Percentiles rank a stretch among this genome's conserved stretches.
Evolutionary conservation across 2,329 filamentous ascomycete genomes (phyloP).

Genomic region (Gremmenia infestans): DNA sequence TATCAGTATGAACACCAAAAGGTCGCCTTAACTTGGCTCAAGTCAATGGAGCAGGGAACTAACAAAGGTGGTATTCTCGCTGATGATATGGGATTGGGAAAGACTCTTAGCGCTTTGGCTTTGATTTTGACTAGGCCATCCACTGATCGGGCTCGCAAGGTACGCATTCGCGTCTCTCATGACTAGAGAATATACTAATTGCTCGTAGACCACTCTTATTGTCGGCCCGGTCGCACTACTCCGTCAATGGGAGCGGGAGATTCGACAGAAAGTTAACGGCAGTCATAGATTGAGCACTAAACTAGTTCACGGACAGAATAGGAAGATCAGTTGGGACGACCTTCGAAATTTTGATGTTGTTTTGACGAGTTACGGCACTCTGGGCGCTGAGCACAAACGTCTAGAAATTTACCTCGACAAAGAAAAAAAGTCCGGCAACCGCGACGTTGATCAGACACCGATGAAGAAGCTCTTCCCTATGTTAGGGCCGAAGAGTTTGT

Average conservation of each 20-base stretch:
- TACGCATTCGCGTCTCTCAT: conserved; percentile 9
- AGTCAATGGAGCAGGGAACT: conserved; percentile 63
- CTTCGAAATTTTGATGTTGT: conserved; percentile 68
- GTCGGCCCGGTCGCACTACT: conserved; percentile 75
- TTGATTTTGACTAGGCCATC: conserved; percentile 56
- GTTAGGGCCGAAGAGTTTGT: conserved; percentile 55
- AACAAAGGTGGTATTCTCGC: conserved; percentile 73
- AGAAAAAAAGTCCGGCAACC: conserved; percentile 12
- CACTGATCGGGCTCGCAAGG: conserved; percentile 37
- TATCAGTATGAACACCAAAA: conserved; percentile 70
- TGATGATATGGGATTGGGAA: conserved; percentile 80
- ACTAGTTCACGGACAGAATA: conserved; percentile 60
- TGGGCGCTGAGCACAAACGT: conserved; percentile 63
- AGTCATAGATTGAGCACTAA: conserved; percentile 57
- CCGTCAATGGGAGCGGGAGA: conserved; percentile 80
- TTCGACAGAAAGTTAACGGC: conserved; percentile 61
- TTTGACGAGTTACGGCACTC: conserved; percentile 71
- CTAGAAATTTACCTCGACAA: conserved; percentile 44
- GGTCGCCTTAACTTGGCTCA: conserved; percentile 71
- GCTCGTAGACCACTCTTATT: conserved; percentile 67
- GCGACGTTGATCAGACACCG: conserved; percentile 35
- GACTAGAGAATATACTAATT: conserved; percentile 10
- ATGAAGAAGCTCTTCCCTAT: conserved; percentile 35
- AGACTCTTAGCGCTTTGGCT: conserved; percentile 77
- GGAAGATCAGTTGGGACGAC: conserved; percentile 53